Base-by-base conservation (phyloP, 106 monocot species). In the Cymbidium sinense region DNA sequence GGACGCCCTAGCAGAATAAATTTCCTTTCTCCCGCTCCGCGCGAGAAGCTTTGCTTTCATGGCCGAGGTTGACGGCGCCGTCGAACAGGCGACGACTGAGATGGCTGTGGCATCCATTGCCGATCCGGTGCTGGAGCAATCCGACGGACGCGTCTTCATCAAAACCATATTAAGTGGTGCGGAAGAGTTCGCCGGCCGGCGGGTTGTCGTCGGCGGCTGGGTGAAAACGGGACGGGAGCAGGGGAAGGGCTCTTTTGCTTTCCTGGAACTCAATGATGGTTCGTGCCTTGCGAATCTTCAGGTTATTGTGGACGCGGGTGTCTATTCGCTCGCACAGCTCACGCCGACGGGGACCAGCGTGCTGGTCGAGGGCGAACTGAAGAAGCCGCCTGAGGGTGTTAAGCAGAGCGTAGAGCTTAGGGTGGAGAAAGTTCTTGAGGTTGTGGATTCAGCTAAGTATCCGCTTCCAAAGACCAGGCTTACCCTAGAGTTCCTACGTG, bases 241-340 rank as follows among this genome's bases (percentile, higher is more conserved):
- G 52, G 96, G 96, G 43, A 96, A 90, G 83, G 96, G 96, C 0
- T 70, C 90, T 6, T 96, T 96, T 83, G 96, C 96, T 18, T 96
- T 96, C 82, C 84, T 96, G 27, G 96, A 96, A 79, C 87, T 96
- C 88, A 96, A 94, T 80, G 96, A 96, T 34, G 96, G 96, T 1
- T 88, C 93, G 2, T 96, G 94, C 87, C 79, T 82, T 71, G 85
- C 86, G 23, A 94, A 88, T 44, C 91, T 96, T 7, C 96, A 96
- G 90, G 96, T 94, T n/a, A 90, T 96, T 65, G 85, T 93, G 23
- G 90, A 96, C 72, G 78, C 83, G 23, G 61, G 73, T 11, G 93
- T 93, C 13, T 41, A 71, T 76, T 85, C 89, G 34, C 89, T 96
- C 4, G 34, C 83, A 44, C 82, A 85, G 79, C 88, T 96, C 70